Percentiles rank a stretch among this genome's conserved stretches.
Conservation (phyloP, 2,329 filamentous ascomycete species). For the Paecilomyces niveus region DNA sequence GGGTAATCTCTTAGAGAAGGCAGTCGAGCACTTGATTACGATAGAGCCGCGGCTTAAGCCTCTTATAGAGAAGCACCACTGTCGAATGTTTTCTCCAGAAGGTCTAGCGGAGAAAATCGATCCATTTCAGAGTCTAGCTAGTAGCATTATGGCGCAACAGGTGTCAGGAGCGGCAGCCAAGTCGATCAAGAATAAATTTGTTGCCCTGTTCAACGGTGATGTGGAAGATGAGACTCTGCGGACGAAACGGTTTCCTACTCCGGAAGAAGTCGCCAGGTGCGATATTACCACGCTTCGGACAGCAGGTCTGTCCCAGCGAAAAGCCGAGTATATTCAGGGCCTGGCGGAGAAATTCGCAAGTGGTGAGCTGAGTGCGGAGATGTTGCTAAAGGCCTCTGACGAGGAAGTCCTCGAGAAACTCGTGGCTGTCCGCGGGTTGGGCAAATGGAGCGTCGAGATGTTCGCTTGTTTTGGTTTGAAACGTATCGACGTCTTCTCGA, state of each 20-base stretch:
- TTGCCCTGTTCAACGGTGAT: constrained; percentile 58
- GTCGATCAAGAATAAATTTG: constrained; percentile 80
- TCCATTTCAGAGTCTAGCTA: constrained; percentile 75
- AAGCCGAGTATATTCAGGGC: constrained; percentile 89
- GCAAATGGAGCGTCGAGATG: constrained; percentile 93
- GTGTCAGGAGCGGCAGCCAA: constrained; percentile 87
- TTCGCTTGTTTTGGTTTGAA: constrained; percentile 96
- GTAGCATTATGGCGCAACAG: constrained; percentile 92
- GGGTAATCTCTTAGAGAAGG: constrained; percentile 65
- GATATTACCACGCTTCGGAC: constrained; percentile 64
- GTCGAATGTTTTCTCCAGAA: constrained; percentile 70
- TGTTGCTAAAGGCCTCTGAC: constrained; percentile 73
- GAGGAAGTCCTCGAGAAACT: constrained; percentile 78
- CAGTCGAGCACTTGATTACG: constrained; percentile 64
- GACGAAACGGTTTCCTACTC: constrained; percentile 59
- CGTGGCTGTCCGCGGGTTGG: constrained; percentile 78
- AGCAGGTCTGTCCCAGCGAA: constrained; percentile 85
- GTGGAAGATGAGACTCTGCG: constrained; percentile 14
- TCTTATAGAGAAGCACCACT: constrained; percentile 67
- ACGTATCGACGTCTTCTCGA: constrained; percentile 85
- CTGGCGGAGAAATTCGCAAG: constrained; percentile 71
- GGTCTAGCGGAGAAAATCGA: constrained; percentile 80
- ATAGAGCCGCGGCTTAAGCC: constrained; percentile 65
- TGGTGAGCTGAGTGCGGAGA: constrained; percentile 67
- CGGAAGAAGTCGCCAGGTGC: constrained; percentile 60